Evolutionary conservation across 495 filamentous ascomycete species (phyloP).

Genomic region (Paragyromitra xinjiangensis): DNA sequence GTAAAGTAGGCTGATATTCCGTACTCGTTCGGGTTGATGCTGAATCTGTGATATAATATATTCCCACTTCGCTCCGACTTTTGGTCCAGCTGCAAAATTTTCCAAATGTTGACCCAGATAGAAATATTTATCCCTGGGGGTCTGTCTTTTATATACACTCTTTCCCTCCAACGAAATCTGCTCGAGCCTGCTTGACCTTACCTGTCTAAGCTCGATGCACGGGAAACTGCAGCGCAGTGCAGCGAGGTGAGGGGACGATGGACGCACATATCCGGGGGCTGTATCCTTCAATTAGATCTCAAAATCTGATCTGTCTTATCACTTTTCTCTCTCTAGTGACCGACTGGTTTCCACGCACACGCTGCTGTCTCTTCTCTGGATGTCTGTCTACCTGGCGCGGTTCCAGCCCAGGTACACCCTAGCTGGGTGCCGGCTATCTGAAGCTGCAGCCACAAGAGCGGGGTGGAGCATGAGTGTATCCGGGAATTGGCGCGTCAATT

Average conservation of each 20-base stretch:
- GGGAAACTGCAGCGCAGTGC: neutral
- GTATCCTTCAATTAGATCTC: constrained; percentile 9
- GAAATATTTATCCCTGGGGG: neutral
- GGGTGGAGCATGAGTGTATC: neutral
- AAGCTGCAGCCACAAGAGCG: constrained; percentile 15
- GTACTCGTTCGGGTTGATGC: neutral
- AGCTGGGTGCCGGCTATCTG: constrained; percentile 9
- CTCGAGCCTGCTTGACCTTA: neutral
- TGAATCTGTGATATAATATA: neutral
- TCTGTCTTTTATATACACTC: constrained; percentile 31
- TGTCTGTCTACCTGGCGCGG: neutral
- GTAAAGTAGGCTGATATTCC: neutral
- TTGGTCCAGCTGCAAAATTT: neutral
- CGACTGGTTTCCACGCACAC: neutral
- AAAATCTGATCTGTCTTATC: neutral
- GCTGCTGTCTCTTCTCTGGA: neutral
- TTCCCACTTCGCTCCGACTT: neutral
- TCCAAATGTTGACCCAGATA: constrained; percentile 14
- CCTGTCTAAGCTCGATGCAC: neutral
- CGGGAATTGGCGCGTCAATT: constrained; percentile 16
- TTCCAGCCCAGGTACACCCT: constrained; percentile 1
- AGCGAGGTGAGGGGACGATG: neutral
- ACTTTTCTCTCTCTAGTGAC: neutral
- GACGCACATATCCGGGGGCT: constrained; percentile 12
- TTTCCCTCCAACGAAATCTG: neutral